phyloP scores from a whole-genome alignment of 371 early-diverging fungal species.

The Mucor indicus region DNA sequence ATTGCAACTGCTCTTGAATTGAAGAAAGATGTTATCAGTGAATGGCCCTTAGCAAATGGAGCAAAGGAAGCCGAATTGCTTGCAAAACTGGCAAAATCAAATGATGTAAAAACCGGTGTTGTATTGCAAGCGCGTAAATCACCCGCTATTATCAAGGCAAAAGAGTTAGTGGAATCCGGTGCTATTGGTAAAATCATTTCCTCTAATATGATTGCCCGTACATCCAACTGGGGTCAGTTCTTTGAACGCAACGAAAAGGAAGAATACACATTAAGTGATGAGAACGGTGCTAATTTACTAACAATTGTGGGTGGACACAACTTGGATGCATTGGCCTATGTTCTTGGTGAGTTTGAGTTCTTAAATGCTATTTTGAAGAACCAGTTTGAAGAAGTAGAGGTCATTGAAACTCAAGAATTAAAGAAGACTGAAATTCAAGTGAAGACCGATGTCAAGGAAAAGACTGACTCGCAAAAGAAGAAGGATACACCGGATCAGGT shows the following conservation, averaged over 20 bases:
- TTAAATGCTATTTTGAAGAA: not conserved
- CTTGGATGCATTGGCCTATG: slow-evolving; percentile 2
- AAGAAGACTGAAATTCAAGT: too few relatives aligned
- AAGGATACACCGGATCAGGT: not conserved
- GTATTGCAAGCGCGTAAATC: slow-evolving; percentile 6
- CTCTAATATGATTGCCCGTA: not conserved
- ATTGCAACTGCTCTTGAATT: not conserved
- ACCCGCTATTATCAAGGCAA: slow-evolving; percentile 1
- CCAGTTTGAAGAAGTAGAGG: not conserved
- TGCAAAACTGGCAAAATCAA: not conserved
- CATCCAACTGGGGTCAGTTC: not conserved
- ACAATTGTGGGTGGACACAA: not conserved
- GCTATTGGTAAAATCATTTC: slow-evolving; percentile 1
- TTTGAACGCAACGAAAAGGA: not conserved
- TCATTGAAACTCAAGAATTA: not conserved
- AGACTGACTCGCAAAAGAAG: not conserved
- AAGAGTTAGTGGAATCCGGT: slow-evolving; percentile 3
- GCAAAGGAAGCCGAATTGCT: slow-evolving; percentile 1
- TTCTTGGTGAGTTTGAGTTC: slow-evolving; percentile 1
- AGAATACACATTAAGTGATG: too few relatives aligned
- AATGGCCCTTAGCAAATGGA: slow-evolving; percentile 1
- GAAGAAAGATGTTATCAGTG: not conserved
- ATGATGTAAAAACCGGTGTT: slow-evolving; percentile 1
- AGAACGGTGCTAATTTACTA: not conserved
- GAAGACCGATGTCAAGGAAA: not conserved